Conservation (phyloP, 345 rosid genomes). For the Eucalyptus tenuipes region DNA sequence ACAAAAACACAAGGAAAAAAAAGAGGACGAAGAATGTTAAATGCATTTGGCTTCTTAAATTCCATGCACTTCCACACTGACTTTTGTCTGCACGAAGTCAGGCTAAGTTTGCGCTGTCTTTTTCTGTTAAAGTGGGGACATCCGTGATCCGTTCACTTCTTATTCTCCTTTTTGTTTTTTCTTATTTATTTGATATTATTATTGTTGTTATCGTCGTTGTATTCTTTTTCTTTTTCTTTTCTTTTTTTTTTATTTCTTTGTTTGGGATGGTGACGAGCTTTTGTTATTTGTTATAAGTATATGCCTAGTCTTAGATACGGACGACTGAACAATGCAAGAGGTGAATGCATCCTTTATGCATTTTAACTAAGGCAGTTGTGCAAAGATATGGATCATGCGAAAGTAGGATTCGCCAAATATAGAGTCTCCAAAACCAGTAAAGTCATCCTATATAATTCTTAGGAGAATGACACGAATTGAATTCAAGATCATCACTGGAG, state of each 20-base stretch:
- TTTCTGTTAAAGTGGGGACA: neutral
- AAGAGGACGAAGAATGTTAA: neutral
- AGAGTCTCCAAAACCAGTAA: neutral
- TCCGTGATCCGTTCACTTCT: neutral
- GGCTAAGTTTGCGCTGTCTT: neutral
- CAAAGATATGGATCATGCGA: neutral
- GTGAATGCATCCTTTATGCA: too few species aligned
- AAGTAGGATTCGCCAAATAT: neutral
- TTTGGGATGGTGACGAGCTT: neutral
- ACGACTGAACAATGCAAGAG: accelerated
- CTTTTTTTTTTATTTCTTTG: accelerated
- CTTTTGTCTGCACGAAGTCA: neutral
- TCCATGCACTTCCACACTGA: neutral
- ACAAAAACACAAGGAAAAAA: neutral
- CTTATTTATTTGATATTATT: neutral
- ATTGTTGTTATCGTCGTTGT: accelerated
- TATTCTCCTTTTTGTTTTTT: neutral
- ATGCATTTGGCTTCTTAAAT: neutral
- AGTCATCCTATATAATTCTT: neutral
- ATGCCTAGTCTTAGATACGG: neutral
- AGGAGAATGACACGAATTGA: neutral
- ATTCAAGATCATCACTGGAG: neutral
- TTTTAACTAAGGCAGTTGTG: neutral
- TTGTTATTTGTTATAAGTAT: neutral
- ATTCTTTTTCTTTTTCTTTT: too few species aligned